These are phyloP conservation scores for grape (Vitis vinifera) DNA, from an alignment of 164 flowering plant genomes.

Conservation along the genomic window DNA sequence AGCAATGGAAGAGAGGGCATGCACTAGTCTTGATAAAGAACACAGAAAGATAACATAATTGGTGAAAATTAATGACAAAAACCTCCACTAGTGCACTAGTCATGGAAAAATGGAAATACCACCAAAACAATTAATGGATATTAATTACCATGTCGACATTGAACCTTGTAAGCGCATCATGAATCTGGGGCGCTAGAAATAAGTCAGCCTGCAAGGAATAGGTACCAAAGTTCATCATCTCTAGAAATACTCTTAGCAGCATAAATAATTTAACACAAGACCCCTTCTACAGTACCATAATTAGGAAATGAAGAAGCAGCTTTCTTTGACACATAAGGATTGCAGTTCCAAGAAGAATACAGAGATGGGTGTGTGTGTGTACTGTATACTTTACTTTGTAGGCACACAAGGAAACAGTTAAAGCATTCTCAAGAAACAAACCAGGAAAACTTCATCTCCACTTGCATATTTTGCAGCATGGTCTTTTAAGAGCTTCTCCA, in stretches of 20 bases:
- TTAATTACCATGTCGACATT: slow-evolving; percentile 61
- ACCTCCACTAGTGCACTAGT: not conserved
- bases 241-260: not conserved
- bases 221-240: not conserved
- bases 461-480: slow-evolving; percentile 78
- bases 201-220: slow-evolving; percentile 66
- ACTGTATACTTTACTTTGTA: too few relatives aligned
- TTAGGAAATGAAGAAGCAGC: too few relatives aligned
- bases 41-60: too few relatives aligned
- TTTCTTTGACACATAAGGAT: not conserved
- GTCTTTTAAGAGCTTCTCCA: slow-evolving; percentile 66
- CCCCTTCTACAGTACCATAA: too few relatives aligned
- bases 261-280: not conserved
- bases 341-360: too few relatives aligned
- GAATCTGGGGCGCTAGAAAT: slow-evolving; percentile 71
- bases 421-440: slow-evolving; percentile 16
- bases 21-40: not conserved
- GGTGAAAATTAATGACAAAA: not conserved
- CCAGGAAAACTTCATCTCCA: slow-evolving; percentile 82
- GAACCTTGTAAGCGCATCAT: slow-evolving; percentile 52
- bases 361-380: too few relatives aligned
- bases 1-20: too few relatives aligned
- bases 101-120: not conserved
- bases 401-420: too few relatives aligned
- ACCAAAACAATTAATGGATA: not conserved